These are phyloP conservation scores for Zoysia japonica DNA, from an alignment of 176 grass and related monocot genomes.

Conservation along the genomic window DNA sequence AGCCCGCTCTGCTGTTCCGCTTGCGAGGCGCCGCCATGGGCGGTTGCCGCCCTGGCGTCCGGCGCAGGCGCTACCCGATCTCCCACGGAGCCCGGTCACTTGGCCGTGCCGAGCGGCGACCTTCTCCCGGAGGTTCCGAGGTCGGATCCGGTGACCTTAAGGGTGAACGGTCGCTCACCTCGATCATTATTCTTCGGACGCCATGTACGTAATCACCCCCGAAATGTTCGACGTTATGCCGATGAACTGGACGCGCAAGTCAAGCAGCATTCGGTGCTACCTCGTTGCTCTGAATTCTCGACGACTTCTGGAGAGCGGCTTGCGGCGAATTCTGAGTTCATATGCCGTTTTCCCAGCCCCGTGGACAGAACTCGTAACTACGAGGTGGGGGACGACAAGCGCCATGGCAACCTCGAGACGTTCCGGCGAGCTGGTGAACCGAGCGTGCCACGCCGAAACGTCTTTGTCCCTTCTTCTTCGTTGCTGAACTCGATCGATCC, in stretches of 20 bases:
- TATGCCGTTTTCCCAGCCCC: neutral
- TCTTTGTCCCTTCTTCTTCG: neutral
- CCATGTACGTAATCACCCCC: neutral
- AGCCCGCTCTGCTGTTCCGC: too few relatives aligned
- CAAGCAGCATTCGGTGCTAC: too few relatives aligned
- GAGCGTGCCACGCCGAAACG: neutral
- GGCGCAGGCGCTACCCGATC: too few relatives aligned
- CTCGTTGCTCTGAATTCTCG: neutral
- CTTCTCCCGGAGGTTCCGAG: too few relatives aligned
- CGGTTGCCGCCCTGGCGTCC: too few relatives aligned
- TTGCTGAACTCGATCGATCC: constrained; percentile 12
- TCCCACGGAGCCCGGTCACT: too few relatives aligned
- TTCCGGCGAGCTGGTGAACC: neutral
- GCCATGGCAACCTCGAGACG: neutral
- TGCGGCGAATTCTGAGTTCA: neutral
- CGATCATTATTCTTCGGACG: too few relatives aligned
- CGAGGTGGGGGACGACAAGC: neutral
- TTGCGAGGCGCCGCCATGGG: too few relatives aligned
- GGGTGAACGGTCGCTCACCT: too few relatives aligned
- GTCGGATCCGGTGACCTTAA: too few relatives aligned
- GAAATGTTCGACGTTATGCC: constrained; percentile 31
- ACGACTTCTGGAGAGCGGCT: neutral
- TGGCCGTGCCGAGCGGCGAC: too few relatives aligned
- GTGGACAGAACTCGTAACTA: neutral
- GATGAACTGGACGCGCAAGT: neutral